Conservation (phyloP, 78 protist species). For the Emiliania huxleyi region DNA sequence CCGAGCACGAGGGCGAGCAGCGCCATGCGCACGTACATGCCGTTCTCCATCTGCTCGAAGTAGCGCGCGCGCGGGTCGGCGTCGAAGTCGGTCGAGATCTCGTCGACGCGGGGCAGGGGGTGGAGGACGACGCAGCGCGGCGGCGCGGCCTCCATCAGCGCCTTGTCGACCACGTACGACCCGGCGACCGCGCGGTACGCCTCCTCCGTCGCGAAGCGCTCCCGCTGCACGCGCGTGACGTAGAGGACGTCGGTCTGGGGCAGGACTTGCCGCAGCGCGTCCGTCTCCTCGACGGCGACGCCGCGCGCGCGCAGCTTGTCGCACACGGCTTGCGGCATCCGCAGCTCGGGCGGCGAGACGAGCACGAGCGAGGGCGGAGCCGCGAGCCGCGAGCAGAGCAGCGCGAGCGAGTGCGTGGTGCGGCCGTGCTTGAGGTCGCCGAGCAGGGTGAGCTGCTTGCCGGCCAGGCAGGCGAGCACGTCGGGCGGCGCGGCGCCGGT, state of each 20-base stretch:
- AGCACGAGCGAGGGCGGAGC: constrained; percentile 53
- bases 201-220: constrained; percentile 68
- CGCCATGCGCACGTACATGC: constrained; percentile 93
- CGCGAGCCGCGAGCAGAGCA: constrained; percentile 54
- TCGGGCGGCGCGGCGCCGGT: not conserved
- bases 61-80: constrained; percentile 87
- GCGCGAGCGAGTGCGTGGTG: constrained; percentile 60
- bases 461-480: not conserved
- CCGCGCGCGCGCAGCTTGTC: not conserved
- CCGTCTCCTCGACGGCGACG: not conserved
- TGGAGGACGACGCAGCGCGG: constrained; percentile 84
- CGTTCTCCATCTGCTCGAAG: constrained; percentile 88
- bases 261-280: constrained; percentile 36
- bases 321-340: constrained; percentile 71
- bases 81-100: constrained; percentile 78
- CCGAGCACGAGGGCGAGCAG: constrained; percentile 56
- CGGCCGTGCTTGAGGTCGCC: constrained; percentile 91
- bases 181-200: constrained; percentile 56
- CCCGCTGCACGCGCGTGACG: constrained; percentile 88
- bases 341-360: constrained; percentile 68
- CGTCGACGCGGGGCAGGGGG: constrained; percentile 91
- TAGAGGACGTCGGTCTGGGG: constrained; percentile 84
- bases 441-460: constrained; percentile 67
- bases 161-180: not conserved
- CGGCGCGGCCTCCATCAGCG: constrained; percentile 36